These are phyloP conservation scores for Solanum hybrid DNA, from an alignment of 305 asterid genomes.

Conservation along the genomic window DNA sequence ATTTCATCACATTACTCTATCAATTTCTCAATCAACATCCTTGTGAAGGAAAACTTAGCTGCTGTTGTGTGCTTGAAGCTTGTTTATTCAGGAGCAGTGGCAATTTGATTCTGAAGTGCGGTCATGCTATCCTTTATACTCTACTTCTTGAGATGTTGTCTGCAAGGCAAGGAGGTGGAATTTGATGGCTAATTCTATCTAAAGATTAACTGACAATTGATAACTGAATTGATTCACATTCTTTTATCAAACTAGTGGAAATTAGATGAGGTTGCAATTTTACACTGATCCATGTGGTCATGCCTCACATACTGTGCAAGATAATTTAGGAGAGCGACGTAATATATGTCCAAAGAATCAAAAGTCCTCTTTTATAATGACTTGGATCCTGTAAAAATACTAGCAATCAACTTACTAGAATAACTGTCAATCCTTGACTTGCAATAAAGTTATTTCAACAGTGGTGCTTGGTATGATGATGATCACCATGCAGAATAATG, in stretches of 20 bases:
- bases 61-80: neutral
- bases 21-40: neutral
- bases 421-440: neutral
- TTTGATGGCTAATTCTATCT: neutral
- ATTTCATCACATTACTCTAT: neutral
- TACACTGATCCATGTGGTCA: neutral
- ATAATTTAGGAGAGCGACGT: neutral
- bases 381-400: neutral
- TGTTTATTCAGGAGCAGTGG: neutral
- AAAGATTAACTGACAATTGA: neutral
- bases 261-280: neutral
- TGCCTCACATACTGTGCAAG: neutral
- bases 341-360: neutral
- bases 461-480: neutral
- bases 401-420: neutral
- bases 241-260: neutral
- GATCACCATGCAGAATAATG: neutral
- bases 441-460: neutral
- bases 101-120: neutral
- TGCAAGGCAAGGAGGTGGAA: neutral
- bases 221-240: neutral
- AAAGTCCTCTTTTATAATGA: neutral
- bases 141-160: neutral
- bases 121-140: neutral
- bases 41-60: neutral